Evolutionary conservation across 73 alveolate species (phyloP), one percentile per base, ranked within the genome.

Genomic region (Blepharisma stoltei): DNA sequence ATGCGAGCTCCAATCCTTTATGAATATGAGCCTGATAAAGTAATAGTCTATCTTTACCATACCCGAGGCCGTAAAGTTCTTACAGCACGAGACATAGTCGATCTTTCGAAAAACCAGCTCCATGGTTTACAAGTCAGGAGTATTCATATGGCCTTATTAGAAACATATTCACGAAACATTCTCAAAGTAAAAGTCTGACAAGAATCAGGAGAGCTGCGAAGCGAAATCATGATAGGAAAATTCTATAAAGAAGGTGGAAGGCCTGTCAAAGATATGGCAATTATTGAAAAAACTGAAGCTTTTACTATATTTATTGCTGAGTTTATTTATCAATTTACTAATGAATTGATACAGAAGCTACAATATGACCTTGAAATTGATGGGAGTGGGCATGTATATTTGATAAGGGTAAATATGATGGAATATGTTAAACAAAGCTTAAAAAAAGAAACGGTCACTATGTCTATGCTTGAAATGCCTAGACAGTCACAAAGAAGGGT

Each of bases 51-150:
- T 60, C 73, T 60, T 25, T 60, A 60, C 5, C 73, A 60, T 60
- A 8, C 18, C 18, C 14, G 23, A 60, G 73, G 73, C 14, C 14
- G 14, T 60, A 14, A 25, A 14, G 23, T 60, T 14, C 46, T 60
- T 20, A 60, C 14, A 9, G 73, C 73, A 18, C 14, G 23, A 60
- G 73, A 60, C 14, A 38, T 38, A 18, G 23, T 60, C 14, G 73
- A 60, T 14, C 46, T 60, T 20, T n/a, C 73, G 3, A 38, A 25
- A 60, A 60, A 60, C 23, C 73, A 60, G 23, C 73, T 60, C 3
- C 73, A 60, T 60, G 73, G 73, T 14, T 25, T 60, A 9, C 73
- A 60, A 38, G 73, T 60, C 0, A 60, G 73, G 5, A 60, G 73
- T 5, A 60, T 60, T 4, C 73, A 60, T 25, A n/a, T 18, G 46